Percentiles rank a stretch among this genome's conserved stretches.
Conservation (phyloP, 495 filamentous ascomycete species). For the Diplogelasinospora grovesii region DNA sequence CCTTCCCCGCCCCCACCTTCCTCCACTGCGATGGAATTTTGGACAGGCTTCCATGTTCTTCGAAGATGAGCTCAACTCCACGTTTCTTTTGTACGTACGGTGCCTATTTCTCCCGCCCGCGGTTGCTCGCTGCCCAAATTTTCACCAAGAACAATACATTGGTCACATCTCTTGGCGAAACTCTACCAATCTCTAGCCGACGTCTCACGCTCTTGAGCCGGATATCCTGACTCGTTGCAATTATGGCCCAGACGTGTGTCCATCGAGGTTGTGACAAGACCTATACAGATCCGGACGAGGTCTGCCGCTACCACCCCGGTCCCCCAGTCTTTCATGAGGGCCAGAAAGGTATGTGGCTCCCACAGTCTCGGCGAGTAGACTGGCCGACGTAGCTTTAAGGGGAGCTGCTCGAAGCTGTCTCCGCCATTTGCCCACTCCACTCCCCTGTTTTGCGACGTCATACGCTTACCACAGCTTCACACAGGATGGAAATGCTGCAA, state of each 20-base stretch:
- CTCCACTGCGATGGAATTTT: not conserved
- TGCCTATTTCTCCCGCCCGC: too few species aligned
- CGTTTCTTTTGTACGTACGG: too few species aligned
- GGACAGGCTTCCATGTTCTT: slow-evolving; percentile 12
- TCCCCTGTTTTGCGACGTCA: not conserved
- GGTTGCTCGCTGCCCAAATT: too few species aligned
- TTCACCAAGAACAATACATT: too few species aligned
- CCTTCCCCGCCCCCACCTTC: slow-evolving; percentile 15
- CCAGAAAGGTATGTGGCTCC: slow-evolving; percentile 73
- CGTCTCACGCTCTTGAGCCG: not conserved
- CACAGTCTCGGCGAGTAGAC: too few species aligned
- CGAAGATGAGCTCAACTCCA: slow-evolving; percentile 10
- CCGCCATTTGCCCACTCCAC: too few species aligned
- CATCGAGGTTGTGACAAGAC: slow-evolving; percentile 92
- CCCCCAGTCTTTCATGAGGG: slow-evolving; percentile 96
- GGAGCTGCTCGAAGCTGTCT: too few species aligned
- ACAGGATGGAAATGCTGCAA: slow-evolving; percentile 99
- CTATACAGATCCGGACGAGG: slow-evolving; percentile 76
- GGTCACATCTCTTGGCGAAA: too few species aligned
- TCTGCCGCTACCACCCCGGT: slow-evolving; percentile 87
- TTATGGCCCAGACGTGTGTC: slow-evolving; percentile 86
- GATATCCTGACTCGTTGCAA: too few species aligned
- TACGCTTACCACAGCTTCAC: slow-evolving; percentile 13
- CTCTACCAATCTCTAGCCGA: not conserved
- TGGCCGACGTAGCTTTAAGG: too few species aligned